Conservation (phyloP, 176 grass and related monocot genomes). For the Triticum urartu region DNA sequence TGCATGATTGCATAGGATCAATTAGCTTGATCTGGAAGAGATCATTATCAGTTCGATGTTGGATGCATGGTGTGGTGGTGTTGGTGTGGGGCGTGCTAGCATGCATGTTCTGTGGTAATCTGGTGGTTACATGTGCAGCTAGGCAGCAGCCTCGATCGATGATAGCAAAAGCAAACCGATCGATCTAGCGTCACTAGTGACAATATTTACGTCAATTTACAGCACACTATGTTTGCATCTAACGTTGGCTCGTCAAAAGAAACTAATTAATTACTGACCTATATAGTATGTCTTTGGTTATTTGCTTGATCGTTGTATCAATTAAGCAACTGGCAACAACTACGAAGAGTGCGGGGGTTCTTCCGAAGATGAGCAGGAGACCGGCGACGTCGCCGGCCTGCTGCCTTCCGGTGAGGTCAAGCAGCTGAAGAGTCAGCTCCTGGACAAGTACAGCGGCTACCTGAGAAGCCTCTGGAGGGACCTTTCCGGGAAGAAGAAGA, state of each 20-base stretch:
- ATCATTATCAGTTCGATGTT: too few species aligned
- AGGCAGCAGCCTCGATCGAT: too few species aligned
- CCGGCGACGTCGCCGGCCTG: constrained; percentile 10
- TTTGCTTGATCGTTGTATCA: background rate
- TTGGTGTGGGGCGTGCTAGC: too few species aligned
- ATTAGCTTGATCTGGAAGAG: background rate
- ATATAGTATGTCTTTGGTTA: background rate
- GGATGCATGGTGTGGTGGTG: too few species aligned
- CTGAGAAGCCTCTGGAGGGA: constrained; percentile 66
- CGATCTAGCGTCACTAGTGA: background rate
- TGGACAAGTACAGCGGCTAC: constrained; percentile 84
- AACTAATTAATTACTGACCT: too few species aligned
- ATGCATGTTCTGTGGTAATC: too few species aligned
- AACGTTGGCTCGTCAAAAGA: too few species aligned
- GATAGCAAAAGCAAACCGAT: too few species aligned
- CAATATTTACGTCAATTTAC: background rate
- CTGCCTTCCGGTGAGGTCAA: constrained; percentile 40
- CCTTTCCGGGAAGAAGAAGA: constrained; percentile 83
- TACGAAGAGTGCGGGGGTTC: constrained; percentile 34
- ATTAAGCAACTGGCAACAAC: constrained; percentile 31
- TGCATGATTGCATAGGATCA: background rate
- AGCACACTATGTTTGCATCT: background rate
- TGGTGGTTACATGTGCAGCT: too few species aligned
- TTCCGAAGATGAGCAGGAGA: constrained; percentile 41
- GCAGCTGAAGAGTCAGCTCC: constrained; percentile 56